Percentiles rank a stretch among this genome's conserved stretches.
phyloP scores from a whole-genome alignment of 495 filamentous ascomycete genomes.

The Tricharina praecox region DNA sequence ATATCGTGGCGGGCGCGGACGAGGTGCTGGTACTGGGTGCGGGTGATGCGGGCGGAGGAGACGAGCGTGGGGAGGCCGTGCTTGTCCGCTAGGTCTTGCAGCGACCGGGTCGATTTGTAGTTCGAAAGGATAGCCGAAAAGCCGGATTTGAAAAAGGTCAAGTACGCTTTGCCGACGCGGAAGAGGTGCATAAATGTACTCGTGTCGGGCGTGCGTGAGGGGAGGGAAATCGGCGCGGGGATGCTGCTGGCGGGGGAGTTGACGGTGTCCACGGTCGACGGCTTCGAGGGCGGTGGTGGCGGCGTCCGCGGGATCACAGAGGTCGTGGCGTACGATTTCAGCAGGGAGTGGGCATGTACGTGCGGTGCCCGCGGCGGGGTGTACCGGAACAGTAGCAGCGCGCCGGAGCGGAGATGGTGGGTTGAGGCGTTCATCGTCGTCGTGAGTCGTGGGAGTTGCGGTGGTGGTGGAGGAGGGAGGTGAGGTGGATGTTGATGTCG shows the following conservation, averaged over 20 bases:
- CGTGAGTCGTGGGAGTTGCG: too few relatives aligned
- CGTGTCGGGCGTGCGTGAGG: slow-evolving; percentile 28
- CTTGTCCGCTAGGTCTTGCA: slow-evolving; percentile 24
- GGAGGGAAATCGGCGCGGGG: slow-evolving; percentile 40
- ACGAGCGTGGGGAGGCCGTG: slow-evolving; percentile 27
- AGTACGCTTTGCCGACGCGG: slow-evolving; percentile 40
- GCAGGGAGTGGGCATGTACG: too few relatives aligned
- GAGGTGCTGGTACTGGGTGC: slow-evolving; percentile 49
- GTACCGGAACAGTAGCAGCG: background rate
- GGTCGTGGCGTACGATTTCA: background rate
- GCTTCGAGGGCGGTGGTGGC: background rate
- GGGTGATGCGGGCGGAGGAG: slow-evolving; percentile 29
- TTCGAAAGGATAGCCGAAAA: slow-evolving; percentile 50
- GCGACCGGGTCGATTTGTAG: slow-evolving; percentile 30
- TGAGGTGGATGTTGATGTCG: background rate
- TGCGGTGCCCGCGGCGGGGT: background rate
- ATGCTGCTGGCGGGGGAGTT: slow-evolving; percentile 46
- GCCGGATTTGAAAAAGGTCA: slow-evolving; percentile 73
- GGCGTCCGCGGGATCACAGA: slow-evolving; percentile 3
- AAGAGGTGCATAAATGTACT: slow-evolving; percentile 33
- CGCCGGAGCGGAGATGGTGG: background rate
- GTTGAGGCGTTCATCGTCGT: background rate
- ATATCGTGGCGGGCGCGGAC: slow-evolving; percentile 48
- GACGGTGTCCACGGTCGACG: slow-evolving; percentile 21
- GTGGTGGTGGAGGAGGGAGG: background rate